phyloP scores from a whole-genome alignment of 1,139 yeast genomes.

The Sugiyamaella neomexicana region DNA sequence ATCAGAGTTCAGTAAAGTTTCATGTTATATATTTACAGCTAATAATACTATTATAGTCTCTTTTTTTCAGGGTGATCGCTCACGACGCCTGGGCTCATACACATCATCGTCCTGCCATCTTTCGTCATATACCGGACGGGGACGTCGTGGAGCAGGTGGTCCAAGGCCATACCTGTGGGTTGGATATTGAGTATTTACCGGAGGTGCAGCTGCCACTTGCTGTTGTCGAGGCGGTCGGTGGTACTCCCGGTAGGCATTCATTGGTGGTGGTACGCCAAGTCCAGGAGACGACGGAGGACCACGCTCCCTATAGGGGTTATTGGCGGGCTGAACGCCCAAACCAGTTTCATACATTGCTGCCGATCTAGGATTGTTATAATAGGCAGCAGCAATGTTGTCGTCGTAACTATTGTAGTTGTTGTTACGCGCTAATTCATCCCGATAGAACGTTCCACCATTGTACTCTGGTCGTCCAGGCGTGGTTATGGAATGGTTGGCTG shows the following conservation, averaged over 20 bases:
- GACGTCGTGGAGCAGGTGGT: neutral
- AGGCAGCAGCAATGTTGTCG: neutral
- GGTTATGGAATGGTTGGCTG: neutral
- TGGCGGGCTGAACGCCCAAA: neutral
- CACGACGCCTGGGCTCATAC: constrained; percentile 12
- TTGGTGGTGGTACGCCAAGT: neutral
- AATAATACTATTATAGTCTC: constrained; percentile 12
- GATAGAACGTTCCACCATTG: neutral
- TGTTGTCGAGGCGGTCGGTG: constrained; percentile 1
- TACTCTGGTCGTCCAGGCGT: constrained; percentile 3
- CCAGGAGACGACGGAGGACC: neutral
- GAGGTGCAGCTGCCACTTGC: neutral
- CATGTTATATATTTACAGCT: neutral
- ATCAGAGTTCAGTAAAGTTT: too few relatives aligned
- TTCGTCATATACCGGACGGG: constrained; percentile 8
- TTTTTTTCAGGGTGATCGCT: constrained; percentile 14
- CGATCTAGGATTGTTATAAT: constrained; percentile 4
- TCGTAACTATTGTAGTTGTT: constrained; percentile 1
- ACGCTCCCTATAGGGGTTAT: neutral
- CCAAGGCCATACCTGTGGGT: constrained; percentile 7
- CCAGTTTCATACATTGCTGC: constrained; percentile 9
- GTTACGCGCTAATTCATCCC: constrained; percentile 2
- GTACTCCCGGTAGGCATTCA: neutral
- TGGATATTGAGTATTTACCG: neutral
- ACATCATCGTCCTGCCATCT: constrained; percentile 16